A percentile compares a stretch with the other conserved stretches of the same genome.
These are phyloP conservation scores for Solanum tarijense DNA, from an alignment of 257 asterid genomes.

Conservation along the genomic window DNA sequence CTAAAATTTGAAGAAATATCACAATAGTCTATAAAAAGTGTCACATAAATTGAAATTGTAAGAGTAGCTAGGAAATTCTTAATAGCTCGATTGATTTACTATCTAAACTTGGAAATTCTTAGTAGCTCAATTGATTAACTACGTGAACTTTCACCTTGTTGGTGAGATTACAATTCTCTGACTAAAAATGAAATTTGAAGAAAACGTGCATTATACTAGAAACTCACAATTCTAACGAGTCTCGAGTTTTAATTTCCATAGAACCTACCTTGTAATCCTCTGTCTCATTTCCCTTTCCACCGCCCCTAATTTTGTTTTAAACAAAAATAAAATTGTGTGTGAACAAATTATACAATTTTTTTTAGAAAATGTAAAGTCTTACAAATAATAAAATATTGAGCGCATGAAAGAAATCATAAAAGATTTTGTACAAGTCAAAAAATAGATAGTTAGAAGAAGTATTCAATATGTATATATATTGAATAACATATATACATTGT, in stretches of 20 bases:
- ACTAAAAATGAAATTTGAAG: not conserved
- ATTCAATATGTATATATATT: not conserved
- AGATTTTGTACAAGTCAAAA: not conserved
- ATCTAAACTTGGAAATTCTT: accelerated
- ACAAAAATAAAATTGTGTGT: not conserved
- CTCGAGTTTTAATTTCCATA: not conserved
- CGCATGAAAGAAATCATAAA: not conserved
- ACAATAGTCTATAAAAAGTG: no score
- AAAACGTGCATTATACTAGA: not conserved
- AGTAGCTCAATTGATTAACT: not conserved
- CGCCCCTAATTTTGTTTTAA: not conserved
- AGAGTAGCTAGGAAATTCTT: not conserved
- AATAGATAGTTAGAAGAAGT: not conserved
- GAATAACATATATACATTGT: not conserved
- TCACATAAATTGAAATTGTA: not conserved
- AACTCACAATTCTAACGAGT: not conserved
- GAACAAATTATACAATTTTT: not conserved
- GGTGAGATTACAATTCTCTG: not conserved
- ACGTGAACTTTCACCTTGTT: accelerated
- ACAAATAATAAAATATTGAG: not conserved
- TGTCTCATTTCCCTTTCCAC: not conserved
- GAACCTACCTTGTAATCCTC: not conserved
- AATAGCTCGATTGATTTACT: not conserved
- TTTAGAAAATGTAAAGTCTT: not conserved
- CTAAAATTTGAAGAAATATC: not conserved